Base-by-base conservation (phyloP, 257 asterid species). In the Gynochthodes officinalis region DNA sequence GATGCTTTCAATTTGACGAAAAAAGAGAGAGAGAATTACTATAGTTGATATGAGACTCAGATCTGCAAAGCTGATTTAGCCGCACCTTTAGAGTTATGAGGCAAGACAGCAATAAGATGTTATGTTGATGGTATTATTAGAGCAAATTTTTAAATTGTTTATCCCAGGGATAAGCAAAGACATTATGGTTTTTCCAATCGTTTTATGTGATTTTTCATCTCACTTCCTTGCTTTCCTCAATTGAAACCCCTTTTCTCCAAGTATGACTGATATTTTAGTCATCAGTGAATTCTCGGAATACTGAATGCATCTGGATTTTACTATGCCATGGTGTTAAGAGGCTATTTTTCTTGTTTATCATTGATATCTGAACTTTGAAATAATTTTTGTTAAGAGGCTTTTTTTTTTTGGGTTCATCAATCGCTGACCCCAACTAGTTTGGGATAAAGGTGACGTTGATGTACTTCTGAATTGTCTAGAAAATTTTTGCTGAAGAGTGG, bases 391-490 rank as follows among this genome's bases (percentile, higher is more conserved):
- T 39, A n/a, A n/a, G n/a, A n/a, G n/a, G n/a, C n/a, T n/a, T n/a
- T n/a, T n/a, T n/a, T n/a, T n/a, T n/a, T n/a, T n/a, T n/a, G n/a
- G n/a, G n/a, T n/a, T n/a, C n/a, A n/a, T n/a, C n/a, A n/a, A n/a
- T n/a, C n/a, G n/a, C n/a, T n/a, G n/a, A n/a, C n/a, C n/a, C n/a
- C n/a, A n/a, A n/a, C n/a, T n/a, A n/a, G n/a, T n/a, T n/a, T n/a
- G n/a, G n/a, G n/a, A n/a, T n/a, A n/a, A n/a, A n/a, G n/a, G n/a
- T n/a, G n/a, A n/a, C n/a, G n/a, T n/a, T n/a, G n/a, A n/a, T n/a
- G n/a, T n/a, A 63, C 68, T 37, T 70, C 42, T 70, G 16, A 54
- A 18, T 21, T 70, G 53, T 35, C 12, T 4, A 53, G 43, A 67
- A 18, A 48, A 39, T 57, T 2, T 30, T 25, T 27, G 19, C 30